Percentiles rank a stretch among this genome's conserved stretches.
Evolutionary conservation across 148 eudicot species (phyloP).

Genomic region (Camellia granthamiana): DNA sequence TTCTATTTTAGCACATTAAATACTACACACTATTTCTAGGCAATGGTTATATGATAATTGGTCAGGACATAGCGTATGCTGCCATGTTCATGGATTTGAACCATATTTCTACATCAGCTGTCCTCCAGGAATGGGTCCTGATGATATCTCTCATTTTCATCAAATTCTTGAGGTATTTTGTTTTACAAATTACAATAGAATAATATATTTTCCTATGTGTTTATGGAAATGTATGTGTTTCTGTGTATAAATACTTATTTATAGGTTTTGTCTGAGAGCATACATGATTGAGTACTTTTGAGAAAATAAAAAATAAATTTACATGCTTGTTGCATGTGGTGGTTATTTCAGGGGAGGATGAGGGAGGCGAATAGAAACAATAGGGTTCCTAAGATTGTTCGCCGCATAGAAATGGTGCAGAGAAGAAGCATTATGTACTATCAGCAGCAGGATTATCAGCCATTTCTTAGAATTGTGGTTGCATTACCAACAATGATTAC

Average conservation of each 20-base stretch:
- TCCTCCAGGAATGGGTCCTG: conserved; percentile 92
- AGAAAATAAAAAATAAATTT: background rate
- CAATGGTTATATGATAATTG: conserved; percentile 18
- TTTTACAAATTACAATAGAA: background rate
- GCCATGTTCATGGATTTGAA: conserved; percentile 97
- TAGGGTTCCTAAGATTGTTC: conserved; percentile 63
- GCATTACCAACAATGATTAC: conserved; percentile 96
- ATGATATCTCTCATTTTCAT: conserved; percentile 85
- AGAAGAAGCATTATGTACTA: conserved; percentile 94
- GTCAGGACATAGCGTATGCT: conserved; percentile 88
- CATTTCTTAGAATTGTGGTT: conserved; percentile 84
- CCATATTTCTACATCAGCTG: conserved; percentile 91
- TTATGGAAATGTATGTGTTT: no score
- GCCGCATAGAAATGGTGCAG: conserved; percentile 78
- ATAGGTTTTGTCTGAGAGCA: background rate
- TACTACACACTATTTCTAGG: no score
- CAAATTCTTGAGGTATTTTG: conserved; percentile 72
- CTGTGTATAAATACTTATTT: background rate
- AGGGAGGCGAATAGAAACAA: conserved; percentile 69
- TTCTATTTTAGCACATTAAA: no score
- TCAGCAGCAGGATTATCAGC: conserved; percentile 76
- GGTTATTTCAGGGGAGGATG: conserved; percentile 65
- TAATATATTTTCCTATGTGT: background rate
- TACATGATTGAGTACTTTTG: background rate
- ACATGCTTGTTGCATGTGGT: conserved; percentile 5